phyloP scores from a whole-genome alignment of 2,329 filamentous ascomycete species.

The Phialophora chinensis region DNA sequence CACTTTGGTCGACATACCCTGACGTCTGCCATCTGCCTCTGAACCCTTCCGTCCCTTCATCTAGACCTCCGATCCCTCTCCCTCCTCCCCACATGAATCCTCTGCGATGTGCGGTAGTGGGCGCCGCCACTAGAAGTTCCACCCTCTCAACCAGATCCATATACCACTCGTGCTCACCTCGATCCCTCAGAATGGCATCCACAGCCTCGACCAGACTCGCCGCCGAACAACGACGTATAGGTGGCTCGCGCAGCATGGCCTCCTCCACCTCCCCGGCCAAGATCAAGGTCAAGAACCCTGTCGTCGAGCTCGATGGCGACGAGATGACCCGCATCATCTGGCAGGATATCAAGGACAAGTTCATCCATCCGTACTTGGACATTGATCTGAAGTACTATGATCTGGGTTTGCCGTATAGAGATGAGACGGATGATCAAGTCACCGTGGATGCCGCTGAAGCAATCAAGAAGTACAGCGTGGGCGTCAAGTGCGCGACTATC shows the following conservation, averaged over 20 bases:
- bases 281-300: slow-evolving; percentile 99
- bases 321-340: slow-evolving; percentile 99
- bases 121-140: slow-evolving; percentile 31
- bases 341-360: slow-evolving; percentile 97
- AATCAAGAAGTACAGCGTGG: slow-evolving; percentile 98
- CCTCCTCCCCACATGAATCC: slow-evolving; percentile 28
- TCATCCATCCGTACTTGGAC: slow-evolving; percentile 73
- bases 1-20: slow-evolving; percentile 1
- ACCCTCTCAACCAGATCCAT: slow-evolving; percentile 11
- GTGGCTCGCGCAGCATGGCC: slow-evolving; percentile 51
- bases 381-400: slow-evolving; percentile 99
- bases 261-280: slow-evolving; percentile 64
- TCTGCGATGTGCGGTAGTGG: slow-evolving; percentile 32
- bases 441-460: slow-evolving; percentile 94
- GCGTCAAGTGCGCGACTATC: slow-evolving; percentile 99
- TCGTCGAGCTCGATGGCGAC: slow-evolving; percentile 94
- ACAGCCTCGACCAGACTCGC: slow-evolving; percentile 34
- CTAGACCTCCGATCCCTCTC: slow-evolving; percentile 3
- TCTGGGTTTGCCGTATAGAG: slow-evolving; percentile 89
- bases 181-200: slow-evolving; percentile 28
- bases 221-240: slow-evolving; percentile 34
- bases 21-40: not conserved
- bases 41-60: slow-evolving; percentile 15
- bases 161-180: slow-evolving; percentile 24
- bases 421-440: slow-evolving; percentile 95